Evolutionary conservation across 2,329 filamentous ascomycete genomes (phyloP), one percentile per base, ranked within the genome.

Genomic region (Trichoderma brevicompactum): DNA sequence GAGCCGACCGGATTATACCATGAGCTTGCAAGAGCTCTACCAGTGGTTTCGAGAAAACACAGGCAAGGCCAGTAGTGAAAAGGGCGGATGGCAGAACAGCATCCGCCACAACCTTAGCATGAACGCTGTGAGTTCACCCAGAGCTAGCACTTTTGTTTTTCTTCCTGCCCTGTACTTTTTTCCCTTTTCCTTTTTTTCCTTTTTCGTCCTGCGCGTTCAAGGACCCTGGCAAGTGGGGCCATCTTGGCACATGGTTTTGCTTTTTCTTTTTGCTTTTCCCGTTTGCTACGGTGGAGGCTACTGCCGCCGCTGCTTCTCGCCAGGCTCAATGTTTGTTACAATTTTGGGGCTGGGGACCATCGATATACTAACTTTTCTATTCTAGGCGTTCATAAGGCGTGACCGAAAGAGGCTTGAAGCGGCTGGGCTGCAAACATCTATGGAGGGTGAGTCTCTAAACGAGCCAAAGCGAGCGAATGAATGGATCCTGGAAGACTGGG

Each of bases 41-140:
- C 83, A 89, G 65, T 98, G 94, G 93, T 96, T 98, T 72, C 82
- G 86, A 48, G 83, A 89, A 34, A 89, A 97, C 73, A 97, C 93
- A 2, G 85, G 86, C 70, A 97, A 95, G 76, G 86, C 92, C 3
- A 83, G 85, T 64, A 95, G 93, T 73, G 87, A 86, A 5, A 87
- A 82, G 60, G 90, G 88, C 71, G 94, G 94, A 9, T 98, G 94
- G 94, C 91, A 94, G 78, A 98, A 97, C 77, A 96, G 92, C 75
- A 96, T 98, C 69, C 87, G 94, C 2, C 94, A 98, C 76, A 98
- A 98, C 71, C 81, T 98, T 7, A 97, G 92, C 54, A 97, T 98
- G 94, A 98, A 98, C 72, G 84, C 85, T 67, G 94, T 97, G 86
- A 79, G 79, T 74, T 38, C 10, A 10, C 13, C 17, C n/a, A 44